Base-by-base conservation (phyloP, 805 yeast genomes). In the Candida ulmi region DNA sequence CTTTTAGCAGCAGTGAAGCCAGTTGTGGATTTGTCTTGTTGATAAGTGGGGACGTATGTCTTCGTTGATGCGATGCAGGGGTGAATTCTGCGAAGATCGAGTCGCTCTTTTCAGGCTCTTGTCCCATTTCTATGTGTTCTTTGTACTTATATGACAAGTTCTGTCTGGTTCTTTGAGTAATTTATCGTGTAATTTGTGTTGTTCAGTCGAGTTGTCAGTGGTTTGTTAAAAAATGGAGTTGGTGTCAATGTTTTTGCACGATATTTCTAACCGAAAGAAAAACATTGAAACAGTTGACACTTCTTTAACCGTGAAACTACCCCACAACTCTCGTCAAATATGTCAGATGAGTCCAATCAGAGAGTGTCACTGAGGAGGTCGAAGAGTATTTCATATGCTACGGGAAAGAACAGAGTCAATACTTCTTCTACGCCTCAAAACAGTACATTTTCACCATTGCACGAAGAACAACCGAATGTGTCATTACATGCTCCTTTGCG, bases 1-100 rank as follows among this genome's bases (percentile, higher is more conserved):
- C 61, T 42, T 65, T 63, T 16, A 72, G 62, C 24, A 72, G 58
- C 4, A 69, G 68, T 17, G 71, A 60, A 9, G 72, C 60, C 23
- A 71, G 47, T 11, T 65, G 52, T 8, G 76, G 75, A 19, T 39
- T 39, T 31, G 45, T 44, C 13, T 34, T 35, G 13, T 40, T 26
- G 9, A 39, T 26, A 2, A 39, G 30, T 11, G 37, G 30, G 12
- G 27, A 27, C 11, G 43, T 36, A 8, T 36, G 26, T 16, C 36
- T 33, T n/a, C 35, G 33, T 21, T 19, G 13, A 17, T 31, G 17
- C 5, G 43, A 12, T 11, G 32, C 8, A 3, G 36, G 43, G 3
- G 40, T 28, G 30, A 40, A 36, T 5, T 33, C 35, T 13, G 43
- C 40, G 11, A 17, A 30, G 2, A 39, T 35, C 26, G 34, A 31